These are phyloP conservation scores for Podospora comata DNA, from an alignment of 495 filamentous ascomycete species.

Conservation along the genomic window DNA sequence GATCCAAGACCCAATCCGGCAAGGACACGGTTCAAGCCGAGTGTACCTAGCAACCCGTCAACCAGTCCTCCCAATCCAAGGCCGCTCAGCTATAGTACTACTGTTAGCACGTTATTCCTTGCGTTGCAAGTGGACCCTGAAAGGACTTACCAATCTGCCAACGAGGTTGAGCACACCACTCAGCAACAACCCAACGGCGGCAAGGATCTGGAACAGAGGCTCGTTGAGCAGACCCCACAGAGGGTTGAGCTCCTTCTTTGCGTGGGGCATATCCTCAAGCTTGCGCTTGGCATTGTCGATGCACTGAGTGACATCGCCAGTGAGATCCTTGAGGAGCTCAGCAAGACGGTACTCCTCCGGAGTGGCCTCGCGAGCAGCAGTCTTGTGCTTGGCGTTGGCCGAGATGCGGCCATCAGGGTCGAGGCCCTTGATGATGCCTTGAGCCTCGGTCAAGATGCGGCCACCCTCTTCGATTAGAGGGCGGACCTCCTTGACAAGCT, in stretches of 20 bases:
- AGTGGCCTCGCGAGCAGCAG: constrained; percentile 75
- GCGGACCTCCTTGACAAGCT: constrained; percentile 78
- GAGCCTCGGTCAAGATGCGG: constrained; percentile 79
- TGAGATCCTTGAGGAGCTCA: constrained; percentile 74
- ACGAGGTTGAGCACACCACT: constrained; percentile 80
- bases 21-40: constrained; percentile 77
- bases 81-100: constrained; percentile 56
- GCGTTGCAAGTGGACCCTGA: neutral
- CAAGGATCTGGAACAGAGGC: constrained; percentile 89
- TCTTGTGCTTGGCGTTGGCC: constrained; percentile 79
- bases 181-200: constrained; percentile 81
- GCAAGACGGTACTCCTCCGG: constrained; percentile 85
- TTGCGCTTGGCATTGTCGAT: constrained; percentile 83
- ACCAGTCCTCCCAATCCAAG: constrained; percentile 82
- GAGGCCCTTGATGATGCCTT: constrained; percentile 83
- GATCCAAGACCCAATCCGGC: constrained; percentile 68
- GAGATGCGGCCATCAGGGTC: constrained; percentile 86
- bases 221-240: constrained; percentile 79
- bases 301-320: constrained; percentile 61
- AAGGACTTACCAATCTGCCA: constrained; percentile 54
- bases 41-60: constrained; percentile 71
- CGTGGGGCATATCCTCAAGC: constrained; percentile 86
- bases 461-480: constrained; percentile 83
- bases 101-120: constrained; percentile 2
- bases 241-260: constrained; percentile 90